These are phyloP conservation scores for Puccinellia tenuiflora DNA, from an alignment of 176 grass and related monocot species.

Conservation along the genomic window DNA sequence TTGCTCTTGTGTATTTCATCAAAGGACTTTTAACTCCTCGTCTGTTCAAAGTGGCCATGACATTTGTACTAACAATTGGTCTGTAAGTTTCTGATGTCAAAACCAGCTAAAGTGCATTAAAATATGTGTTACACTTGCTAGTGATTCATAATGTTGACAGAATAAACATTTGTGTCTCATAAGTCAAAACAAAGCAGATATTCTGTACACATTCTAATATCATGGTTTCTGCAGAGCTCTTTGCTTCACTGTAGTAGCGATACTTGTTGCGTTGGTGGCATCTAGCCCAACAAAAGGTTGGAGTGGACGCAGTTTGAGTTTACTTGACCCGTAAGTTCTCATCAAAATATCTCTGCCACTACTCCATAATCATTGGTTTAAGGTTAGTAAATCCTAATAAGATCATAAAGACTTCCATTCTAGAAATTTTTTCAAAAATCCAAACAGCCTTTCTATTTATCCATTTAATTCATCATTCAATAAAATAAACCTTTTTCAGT, in stretches of 20 bases:
- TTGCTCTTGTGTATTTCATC: slow-evolving; percentile 95
- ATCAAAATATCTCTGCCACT: not conserved
- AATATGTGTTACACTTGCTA: not conserved
- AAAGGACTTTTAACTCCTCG: slow-evolving; percentile 90
- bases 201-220: slow-evolving; percentile 21
- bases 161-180: not conserved
- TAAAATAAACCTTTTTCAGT: no score
- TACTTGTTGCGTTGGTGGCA: slow-evolving; percentile 80
- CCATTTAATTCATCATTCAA: no score
- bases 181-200: not conserved
- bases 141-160: not conserved
- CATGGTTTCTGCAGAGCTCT: slow-evolving; percentile 59
- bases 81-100: slow-evolving; percentile 55
- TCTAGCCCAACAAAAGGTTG: slow-evolving; percentile 99
- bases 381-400: no score
- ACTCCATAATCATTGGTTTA: not conserved
- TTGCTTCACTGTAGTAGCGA: slow-evolving; percentile 74
- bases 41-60: slow-evolving; percentile 96
- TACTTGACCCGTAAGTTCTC: slow-evolving; percentile 95
- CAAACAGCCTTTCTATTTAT: no score
- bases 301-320: slow-evolving; percentile 98
- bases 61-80: slow-evolving; percentile 78
- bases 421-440: no score
- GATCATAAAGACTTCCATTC: no score
- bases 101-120: not conserved